phyloP scores from a whole-genome alignment of 345 rosid species.

The Kandelia obovata region DNA sequence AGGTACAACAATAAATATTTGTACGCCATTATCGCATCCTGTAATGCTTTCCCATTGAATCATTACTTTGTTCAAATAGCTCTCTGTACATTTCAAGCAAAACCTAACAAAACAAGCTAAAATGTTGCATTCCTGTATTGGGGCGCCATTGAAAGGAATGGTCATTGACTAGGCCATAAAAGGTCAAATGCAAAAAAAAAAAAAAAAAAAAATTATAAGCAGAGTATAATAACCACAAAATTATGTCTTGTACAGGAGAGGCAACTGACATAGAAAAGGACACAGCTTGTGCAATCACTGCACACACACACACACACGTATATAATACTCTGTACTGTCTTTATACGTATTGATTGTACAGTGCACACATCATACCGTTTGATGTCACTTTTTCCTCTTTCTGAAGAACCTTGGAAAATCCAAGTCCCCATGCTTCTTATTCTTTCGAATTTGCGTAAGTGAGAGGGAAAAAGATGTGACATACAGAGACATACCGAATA shows the following conservation, averaged over 20 bases:
- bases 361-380: not conserved
- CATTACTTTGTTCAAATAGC: not conserved
- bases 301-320: not conserved
- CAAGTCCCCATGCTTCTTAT: conserved; percentile 28
- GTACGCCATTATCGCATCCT: not conserved
- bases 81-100: not conserved
- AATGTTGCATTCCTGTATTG: not conserved
- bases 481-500: conserved; percentile 10
- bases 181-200: not conserved
- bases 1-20: not conserved
- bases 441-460: conserved; percentile 35
- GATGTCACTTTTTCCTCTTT: not conserved
- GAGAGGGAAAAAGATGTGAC: conserved; percentile 43
- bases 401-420: conserved; percentile 11
- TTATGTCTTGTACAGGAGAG: conserved; percentile 26
- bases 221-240: not conserved
- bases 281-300: conserved; percentile 23
- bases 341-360: conserved; percentile 20
- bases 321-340: not conserved
- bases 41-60: not conserved
- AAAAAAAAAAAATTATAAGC: not conserved
- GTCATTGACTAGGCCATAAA: not conserved
- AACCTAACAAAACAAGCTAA: not conserved
- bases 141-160: not conserved
- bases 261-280: conserved; percentile 35